Conservation (phyloP, 192 early-diverging fungal genomes). For the Phycomyces nitens region DNA sequence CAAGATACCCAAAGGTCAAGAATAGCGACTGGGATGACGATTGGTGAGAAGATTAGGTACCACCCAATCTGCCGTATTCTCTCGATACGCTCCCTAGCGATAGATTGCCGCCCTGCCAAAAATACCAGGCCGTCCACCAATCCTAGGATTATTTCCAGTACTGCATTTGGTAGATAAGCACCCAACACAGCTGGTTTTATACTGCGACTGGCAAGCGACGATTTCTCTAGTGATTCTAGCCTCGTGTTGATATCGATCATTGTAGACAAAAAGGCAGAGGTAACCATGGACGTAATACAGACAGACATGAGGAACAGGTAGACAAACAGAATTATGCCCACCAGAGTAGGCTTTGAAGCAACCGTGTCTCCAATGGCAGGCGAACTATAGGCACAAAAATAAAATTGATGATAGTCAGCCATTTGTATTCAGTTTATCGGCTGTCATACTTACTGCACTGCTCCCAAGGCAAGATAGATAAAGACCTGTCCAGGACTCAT, state of each 20-base stretch:
- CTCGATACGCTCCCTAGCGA: slow-evolving; percentile 4
- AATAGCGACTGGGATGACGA: slow-evolving; percentile 15
- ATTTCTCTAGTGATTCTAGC: neutral
- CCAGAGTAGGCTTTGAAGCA: slow-evolving; percentile 22
- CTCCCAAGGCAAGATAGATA: slow-evolving; percentile 31
- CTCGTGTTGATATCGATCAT: slow-evolving; percentile 5
- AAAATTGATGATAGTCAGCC: too few relatives aligned
- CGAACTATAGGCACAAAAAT: too few relatives aligned
- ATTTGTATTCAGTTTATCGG: neutral
- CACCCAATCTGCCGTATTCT: slow-evolving; percentile 18
- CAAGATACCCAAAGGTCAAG: slow-evolving; percentile 10
- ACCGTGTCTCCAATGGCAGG: slow-evolving; percentile 32
- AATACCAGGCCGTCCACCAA: neutral
- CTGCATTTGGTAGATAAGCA: slow-evolving; percentile 8
- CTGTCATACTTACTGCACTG: slow-evolving; percentile 28
- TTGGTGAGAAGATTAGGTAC: slow-evolving; percentile 23
- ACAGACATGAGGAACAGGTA: slow-evolving; percentile 30
- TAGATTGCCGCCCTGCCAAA: neutral
- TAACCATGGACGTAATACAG: slow-evolving; percentile 18
- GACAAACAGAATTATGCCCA: slow-evolving; percentile 18
- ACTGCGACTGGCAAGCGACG: neutral
- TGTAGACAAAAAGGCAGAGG: slow-evolving; percentile 28
- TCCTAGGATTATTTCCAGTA: slow-evolving; percentile 15
- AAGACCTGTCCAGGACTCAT: slow-evolving; percentile 12
- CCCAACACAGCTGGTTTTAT: neutral